These are phyloP conservation scores for Schoenoplectus tabernaemontani DNA, from an alignment of 202 grass and related monocot species.

Conservation along the genomic window DNA sequence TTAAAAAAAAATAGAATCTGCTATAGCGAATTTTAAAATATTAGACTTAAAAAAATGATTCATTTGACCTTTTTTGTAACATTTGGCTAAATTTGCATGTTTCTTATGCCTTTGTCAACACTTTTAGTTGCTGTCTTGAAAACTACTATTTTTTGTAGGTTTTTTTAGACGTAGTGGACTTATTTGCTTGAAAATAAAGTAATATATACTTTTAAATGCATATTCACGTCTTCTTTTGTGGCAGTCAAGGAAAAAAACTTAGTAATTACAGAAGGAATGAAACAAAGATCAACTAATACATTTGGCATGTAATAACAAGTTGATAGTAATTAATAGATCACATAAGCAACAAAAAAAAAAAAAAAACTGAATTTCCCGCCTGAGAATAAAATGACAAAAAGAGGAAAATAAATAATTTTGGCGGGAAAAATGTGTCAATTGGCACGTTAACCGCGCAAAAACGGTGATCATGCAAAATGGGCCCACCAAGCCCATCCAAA, in stretches of 20 bases:
- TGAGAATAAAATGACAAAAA: slow-evolving; percentile 1
- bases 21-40: neutral
- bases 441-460: neutral
- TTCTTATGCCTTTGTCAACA: neutral
- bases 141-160: neutral
- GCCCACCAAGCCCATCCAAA: neutral
- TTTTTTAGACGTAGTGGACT: neutral
- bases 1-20: neutral
- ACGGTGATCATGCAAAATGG: slow-evolving; percentile 8
- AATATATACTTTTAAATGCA: neutral
- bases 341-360: neutral
- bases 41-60: neutral
- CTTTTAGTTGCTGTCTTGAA: neutral
- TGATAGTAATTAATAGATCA: neutral
- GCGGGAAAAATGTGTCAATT: slow-evolving; percentile 4
- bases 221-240: neutral
- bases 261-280: neutral
- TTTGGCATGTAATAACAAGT: slow-evolving; percentile 12
- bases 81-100: neutral
- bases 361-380: neutral
- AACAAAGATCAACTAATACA: neutral
- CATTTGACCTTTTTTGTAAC: neutral
- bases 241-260: neutral
- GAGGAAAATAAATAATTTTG: neutral
- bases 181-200: neutral